phyloP scores from a whole-genome alignment of 1,139 yeast genomes.

The Geotrichum histeridarum region DNA sequence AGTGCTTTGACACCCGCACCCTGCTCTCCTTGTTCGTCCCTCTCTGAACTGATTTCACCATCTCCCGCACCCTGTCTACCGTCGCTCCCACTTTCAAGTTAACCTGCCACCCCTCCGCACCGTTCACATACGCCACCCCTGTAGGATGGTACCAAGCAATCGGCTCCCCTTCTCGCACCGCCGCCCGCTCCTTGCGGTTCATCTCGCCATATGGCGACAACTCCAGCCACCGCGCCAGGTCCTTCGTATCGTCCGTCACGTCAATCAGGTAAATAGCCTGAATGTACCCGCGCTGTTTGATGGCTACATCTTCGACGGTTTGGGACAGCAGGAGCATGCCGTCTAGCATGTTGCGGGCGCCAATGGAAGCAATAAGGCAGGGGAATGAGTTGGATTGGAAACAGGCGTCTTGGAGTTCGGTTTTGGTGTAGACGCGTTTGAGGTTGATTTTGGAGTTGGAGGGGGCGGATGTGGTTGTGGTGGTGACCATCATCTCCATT shows the following conservation, averaged over 20 bases:
- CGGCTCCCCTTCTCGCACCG: not conserved
- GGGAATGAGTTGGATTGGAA: not conserved
- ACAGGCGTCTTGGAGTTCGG: not conserved
- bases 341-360: not conserved
- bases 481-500: not conserved
- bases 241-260: not conserved
- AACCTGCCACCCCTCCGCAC: not conserved
- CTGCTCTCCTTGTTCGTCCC: not conserved
- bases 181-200: not conserved
- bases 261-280: not conserved
- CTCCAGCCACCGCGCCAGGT: conserved; percentile 1
- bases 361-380: conserved; percentile 2
- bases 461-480: not conserved
- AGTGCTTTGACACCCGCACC: not conserved
- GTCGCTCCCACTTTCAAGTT: not conserved
- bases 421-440: not conserved
- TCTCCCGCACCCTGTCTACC: not conserved
- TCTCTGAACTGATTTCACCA: not conserved
- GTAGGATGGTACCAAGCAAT: conserved; percentile 1
- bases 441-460: not conserved
- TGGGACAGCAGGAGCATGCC: not conserved
- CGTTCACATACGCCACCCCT: not conserved
- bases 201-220: not conserved
- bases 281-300: too few relatives aligned
- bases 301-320: not conserved